Base-by-base conservation (phyloP, 2,329 filamentous ascomycete genomes). In the Monosporascus sp. region DNA sequence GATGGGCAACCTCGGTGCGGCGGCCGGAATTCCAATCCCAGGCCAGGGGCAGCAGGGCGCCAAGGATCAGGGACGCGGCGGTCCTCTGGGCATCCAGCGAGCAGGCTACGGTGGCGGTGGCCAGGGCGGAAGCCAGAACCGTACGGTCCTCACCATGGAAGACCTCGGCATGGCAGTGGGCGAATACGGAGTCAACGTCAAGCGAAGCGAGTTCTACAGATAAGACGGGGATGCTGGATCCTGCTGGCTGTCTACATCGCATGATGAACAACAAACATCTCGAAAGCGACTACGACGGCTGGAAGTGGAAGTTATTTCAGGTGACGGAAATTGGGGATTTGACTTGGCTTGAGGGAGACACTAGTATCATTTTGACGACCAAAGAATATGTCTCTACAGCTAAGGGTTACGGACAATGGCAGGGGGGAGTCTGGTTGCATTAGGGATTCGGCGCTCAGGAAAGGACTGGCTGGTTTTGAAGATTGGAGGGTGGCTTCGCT, bases 101-200 rank as follows among this genome's bases (percentile, higher is more conserved):
- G 83, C 88, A 24, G 89, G 89, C 1, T 93, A 86, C 65, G 90
- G 90, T 17, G 94, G 93, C 58, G 93, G 93, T 61, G 92, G 92
- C 0, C 89, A 91, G 65, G 91, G 92, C 27, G 89, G 90, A 1
- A 89, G 85, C 52, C 90, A 95, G 74, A 96, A 95, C 58, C 81
- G 91, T 58, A 97, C 94, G 18, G 93, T 99, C 52, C 78, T 99
- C 57, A 97, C 94, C 1, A 97, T 99, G 94, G 94, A 99, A 73
- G 94, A 99, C 70, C 72, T 99, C 63, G 94, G 94, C 17, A 97
- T 97, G 91, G 94, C 94, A 1, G 93, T 97, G 31, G 89, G 89
- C 35, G 94, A 99, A 77, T 99, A 97, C 68, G 94, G 94, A 1
- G 91, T 99, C 50, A 99, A 96, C 68, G 89, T 97, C 50, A 97